phyloP scores from a whole-genome alignment of 306 rosid genomes.

The Arachis hypogaea region DNA sequence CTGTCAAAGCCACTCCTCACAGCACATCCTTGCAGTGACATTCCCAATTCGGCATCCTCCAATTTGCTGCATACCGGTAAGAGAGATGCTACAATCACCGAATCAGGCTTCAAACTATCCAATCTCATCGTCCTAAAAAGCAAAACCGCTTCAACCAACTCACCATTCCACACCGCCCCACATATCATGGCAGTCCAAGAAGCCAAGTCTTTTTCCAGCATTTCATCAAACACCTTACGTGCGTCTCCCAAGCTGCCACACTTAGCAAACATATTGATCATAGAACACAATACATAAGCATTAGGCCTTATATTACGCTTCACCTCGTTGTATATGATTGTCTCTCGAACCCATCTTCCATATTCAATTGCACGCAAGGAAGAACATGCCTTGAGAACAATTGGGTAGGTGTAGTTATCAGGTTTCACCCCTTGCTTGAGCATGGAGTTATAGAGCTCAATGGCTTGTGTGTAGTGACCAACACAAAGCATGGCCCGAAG shows the following conservation, averaged over 20 bases:
- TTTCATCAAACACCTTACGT: conserved; percentile 47
- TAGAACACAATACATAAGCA: conserved; percentile 45
- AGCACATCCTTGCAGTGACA: conserved; percentile 48
- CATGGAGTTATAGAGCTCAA: conserved; percentile 43
- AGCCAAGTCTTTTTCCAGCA: conserved; percentile 52
- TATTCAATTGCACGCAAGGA: conserved; percentile 38
- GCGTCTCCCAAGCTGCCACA: conserved; percentile 54
- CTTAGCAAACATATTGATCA: conserved; percentile 52
- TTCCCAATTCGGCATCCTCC: conserved; percentile 50
- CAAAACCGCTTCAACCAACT: conserved; percentile 42
- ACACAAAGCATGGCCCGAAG: conserved; percentile 40
- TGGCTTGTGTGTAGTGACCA: conserved; percentile 33
- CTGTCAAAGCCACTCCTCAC: conserved; percentile 46
- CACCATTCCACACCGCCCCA: conserved; percentile 43
- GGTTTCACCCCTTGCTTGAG: conserved; percentile 41
- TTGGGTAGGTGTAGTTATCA: conserved; percentile 52
- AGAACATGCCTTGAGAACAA: conserved; percentile 59
- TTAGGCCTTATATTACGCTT: conserved; percentile 21
- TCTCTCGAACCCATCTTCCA: conserved; percentile 42
- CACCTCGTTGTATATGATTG: conserved; percentile 17
- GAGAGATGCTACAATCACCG: conserved; percentile 44
- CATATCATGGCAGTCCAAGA: conserved; percentile 54
- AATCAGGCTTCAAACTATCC: conserved; percentile 45
- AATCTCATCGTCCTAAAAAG: conserved; percentile 50
- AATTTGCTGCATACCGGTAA: conserved; percentile 47